These are phyloP conservation scores for Pyricularia pennisetigena DNA, from an alignment of 2,329 filamentous ascomycete species.

Conservation along the genomic window DNA sequence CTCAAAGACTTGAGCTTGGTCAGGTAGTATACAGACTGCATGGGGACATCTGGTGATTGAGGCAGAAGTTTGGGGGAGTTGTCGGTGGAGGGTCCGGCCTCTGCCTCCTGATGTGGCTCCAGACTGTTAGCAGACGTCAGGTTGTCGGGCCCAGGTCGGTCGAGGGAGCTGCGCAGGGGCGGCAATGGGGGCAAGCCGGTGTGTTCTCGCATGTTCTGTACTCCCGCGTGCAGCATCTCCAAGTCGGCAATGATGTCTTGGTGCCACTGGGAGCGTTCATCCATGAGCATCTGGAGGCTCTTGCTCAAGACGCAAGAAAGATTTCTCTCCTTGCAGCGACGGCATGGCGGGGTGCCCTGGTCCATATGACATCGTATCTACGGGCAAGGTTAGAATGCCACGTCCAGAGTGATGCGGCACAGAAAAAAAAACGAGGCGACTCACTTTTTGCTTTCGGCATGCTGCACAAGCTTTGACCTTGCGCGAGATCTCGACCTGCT, in stretches of 20 bases:
- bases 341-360: constrained; percentile 26
- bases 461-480: constrained; percentile 30
- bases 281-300: constrained; percentile 30
- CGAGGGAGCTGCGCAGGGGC: constrained; percentile 1
- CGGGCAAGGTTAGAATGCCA: background rate
- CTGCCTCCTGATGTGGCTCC: constrained; percentile 7
- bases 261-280: constrained; percentile 26
- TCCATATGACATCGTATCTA: constrained; percentile 33
- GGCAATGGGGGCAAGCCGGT: constrained; percentile 2
- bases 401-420: background rate
- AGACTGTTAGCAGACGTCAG: background rate
- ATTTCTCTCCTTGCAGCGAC: constrained; percentile 24
- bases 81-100: constrained; percentile 13
- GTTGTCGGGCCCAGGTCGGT: background rate
- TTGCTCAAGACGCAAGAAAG: constrained; percentile 28
- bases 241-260: constrained; percentile 5
- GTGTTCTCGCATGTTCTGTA: constrained; percentile 8
- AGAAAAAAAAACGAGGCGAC: background rate
- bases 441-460: constrained; percentile 29
- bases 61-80: constrained; percentile 15
- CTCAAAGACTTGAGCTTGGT: constrained; percentile 19
- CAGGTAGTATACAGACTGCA: constrained; percentile 25
- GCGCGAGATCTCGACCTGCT: constrained; percentile 19
- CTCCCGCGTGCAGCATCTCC: constrained; percentile 6
- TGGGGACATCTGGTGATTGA: constrained; percentile 23